These are phyloP conservation scores for Picea engelmannii DNA, from an alignment of 83 land plant species.

Conservation along the genomic window DNA sequence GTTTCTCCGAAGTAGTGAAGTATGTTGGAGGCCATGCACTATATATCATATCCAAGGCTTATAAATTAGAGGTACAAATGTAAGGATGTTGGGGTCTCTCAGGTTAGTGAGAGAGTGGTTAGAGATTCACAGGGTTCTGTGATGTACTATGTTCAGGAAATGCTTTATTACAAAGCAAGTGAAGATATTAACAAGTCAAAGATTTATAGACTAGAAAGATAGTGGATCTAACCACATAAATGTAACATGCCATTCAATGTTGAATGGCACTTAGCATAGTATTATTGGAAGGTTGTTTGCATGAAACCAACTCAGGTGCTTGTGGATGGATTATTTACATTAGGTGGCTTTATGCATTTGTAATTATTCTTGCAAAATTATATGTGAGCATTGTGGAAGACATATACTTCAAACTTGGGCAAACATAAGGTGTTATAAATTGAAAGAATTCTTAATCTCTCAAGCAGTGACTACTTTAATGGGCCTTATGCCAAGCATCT, in stretches of 20 bases:
- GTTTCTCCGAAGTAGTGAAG: conserved; percentile 20
- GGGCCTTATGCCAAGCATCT: too few species aligned
- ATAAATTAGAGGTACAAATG: conserved; percentile 81
- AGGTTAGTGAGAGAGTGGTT: conserved; percentile 65
- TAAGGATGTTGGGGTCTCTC: conserved; percentile 83
- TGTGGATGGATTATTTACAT: background rate
- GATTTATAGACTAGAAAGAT: background rate
- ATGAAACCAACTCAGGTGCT: background rate
- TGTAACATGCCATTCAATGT: background rate
- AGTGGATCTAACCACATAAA: background rate
- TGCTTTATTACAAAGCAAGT: conserved; percentile 28
- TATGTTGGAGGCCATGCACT: conserved; percentile 82
- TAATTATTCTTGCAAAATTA: background rate
- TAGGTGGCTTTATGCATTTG: background rate
- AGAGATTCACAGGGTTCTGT: conserved; percentile 78
- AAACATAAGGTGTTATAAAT: too few species aligned
- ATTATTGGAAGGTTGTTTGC: background rate
- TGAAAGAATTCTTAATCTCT: too few species aligned
- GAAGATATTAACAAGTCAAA: conserved; percentile 9
- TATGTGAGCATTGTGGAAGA: too few species aligned
- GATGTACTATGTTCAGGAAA: conserved; percentile 82
- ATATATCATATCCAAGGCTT: conserved; percentile 62
- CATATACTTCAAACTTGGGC: too few species aligned
- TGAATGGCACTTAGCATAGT: background rate
- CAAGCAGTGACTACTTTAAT: too few species aligned